Percentiles rank a stretch among this genome's conserved stretches.
These are phyloP conservation scores for Misopates orontium DNA, from an alignment of 257 asterid genomes.

Conservation along the genomic window DNA sequence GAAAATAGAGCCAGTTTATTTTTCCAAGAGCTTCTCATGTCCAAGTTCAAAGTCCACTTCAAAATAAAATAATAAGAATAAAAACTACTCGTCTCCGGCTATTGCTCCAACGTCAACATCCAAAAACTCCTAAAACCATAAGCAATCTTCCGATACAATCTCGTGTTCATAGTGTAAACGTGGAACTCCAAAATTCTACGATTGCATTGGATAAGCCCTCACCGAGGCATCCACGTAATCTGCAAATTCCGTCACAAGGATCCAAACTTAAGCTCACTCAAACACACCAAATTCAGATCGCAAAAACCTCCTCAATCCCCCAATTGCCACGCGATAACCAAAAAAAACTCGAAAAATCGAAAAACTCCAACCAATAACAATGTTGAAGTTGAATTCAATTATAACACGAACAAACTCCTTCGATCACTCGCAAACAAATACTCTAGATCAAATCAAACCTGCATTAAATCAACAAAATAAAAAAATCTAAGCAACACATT, in stretches of 20 bases:
- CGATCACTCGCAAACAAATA: conserved; percentile 29
- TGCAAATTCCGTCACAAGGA: conserved; percentile 29
- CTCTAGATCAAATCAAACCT: conserved; percentile 59
- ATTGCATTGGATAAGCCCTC: conserved; percentile 42
- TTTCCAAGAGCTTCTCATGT: conserved; percentile 91
- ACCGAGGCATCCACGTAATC: conserved; percentile 29
- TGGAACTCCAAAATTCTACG: conserved; percentile 45
- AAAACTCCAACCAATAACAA: conserved; percentile 10
- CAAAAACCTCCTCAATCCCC: conserved; percentile 22
- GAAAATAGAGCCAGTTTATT: conserved; percentile 54
- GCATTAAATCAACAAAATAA: conserved; percentile 42
- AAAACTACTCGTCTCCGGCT: conserved; percentile 26
- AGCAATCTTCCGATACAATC: conserved; percentile 51
- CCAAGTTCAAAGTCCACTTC: conserved; percentile 44
- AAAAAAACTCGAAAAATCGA: no score
- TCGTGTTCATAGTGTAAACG: conserved; percentile 31
- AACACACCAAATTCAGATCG: conserved; percentile 37
- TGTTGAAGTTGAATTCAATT: conserved; percentile 24
- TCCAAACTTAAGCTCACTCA: conserved; percentile 25
- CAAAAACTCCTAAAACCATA: conserved; percentile 37
- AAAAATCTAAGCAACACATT: conserved; percentile 29
- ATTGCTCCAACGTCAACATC: conserved; percentile 52
- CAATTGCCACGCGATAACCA: background rate
- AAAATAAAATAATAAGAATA: conserved; percentile 16
- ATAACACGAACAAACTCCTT: background rate